phyloP scores from a whole-genome alignment of 2,329 filamentous ascomycete species.

The Xylariales sp. region DNA sequence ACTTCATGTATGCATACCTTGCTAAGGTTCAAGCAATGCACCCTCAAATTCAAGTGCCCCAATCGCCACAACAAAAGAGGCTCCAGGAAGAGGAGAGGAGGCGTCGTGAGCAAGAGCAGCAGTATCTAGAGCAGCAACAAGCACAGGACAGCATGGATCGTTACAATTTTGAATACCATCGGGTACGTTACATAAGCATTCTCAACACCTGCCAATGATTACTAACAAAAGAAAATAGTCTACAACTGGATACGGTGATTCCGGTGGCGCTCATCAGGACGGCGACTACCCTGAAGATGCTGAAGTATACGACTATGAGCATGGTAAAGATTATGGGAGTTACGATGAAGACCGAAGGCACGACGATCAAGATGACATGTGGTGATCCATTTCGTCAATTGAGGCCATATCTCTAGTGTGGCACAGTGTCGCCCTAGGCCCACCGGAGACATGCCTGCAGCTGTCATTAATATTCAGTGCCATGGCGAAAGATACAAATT shows the following conservation, averaged over 20 bases:
- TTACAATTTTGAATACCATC: slow-evolving; percentile 50
- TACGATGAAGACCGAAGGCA: slow-evolving; percentile 24
- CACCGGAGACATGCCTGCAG: too few species aligned
- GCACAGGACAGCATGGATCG: slow-evolving; percentile 40
- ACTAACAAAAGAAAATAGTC: slow-evolving; percentile 24
- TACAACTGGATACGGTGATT: slow-evolving; percentile 42
- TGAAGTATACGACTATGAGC: slow-evolving; percentile 50
- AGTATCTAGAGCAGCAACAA: slow-evolving; percentile 39
- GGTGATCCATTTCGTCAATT: too few species aligned
- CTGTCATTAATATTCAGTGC: too few species aligned
- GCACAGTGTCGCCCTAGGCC: too few species aligned
- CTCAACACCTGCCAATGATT: neutral
- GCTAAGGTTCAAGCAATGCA: slow-evolving; percentile 99
- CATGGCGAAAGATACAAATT: too few species aligned
- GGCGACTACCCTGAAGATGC: slow-evolving; percentile 47
- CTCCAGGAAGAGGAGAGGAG: slow-evolving; percentile 46
- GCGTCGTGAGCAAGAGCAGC: slow-evolving; percentile 45
- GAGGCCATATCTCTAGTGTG: too few species aligned
- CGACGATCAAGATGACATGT: slow-evolving; percentile 26
- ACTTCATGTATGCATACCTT: slow-evolving; percentile 99
- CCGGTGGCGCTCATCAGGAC: slow-evolving; percentile 34
- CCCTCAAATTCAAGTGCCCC: slow-evolving; percentile 87
- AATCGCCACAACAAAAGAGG: slow-evolving; percentile 69
- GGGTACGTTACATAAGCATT: slow-evolving; percentile 42
- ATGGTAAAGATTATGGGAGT: slow-evolving; percentile 34